Conservation (phyloP, 345 rosid genomes). For the Salix caprea region DNA sequence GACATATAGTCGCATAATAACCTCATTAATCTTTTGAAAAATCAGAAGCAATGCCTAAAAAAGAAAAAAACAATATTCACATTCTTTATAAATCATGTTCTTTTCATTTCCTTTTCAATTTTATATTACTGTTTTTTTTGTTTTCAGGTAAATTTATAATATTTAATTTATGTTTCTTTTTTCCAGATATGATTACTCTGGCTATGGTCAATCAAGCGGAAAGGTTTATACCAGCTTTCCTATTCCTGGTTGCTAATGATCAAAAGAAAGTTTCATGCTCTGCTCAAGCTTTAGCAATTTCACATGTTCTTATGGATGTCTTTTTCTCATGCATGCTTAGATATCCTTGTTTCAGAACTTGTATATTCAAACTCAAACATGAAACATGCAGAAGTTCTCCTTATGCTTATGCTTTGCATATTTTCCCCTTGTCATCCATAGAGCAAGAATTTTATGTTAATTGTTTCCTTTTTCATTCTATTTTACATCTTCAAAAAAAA, state of each 20-base stretch:
- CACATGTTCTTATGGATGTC: neutral
- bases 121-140: neutral
- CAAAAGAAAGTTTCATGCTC: neutral
- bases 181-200: slow-evolving; percentile 89
- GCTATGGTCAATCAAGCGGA: slow-evolving; percentile 93
- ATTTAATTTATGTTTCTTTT: slow-evolving; percentile 15
- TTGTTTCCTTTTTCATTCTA: neutral
- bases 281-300: neutral
- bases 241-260: slow-evolving; percentile 15
- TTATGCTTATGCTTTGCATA: neutral
- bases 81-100: neutral
- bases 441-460: neutral
- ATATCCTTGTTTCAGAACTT: slow-evolving; percentile 1
- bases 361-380: neutral
- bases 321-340: neutral
- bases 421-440: neutral
- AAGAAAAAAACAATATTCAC: neutral
- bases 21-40: neutral
- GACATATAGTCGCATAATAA: neutral
- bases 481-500: slow-evolving; percentile 1
- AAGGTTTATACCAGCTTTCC: slow-evolving; percentile 45
- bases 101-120: neutral
- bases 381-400: neutral
- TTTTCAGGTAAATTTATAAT: slow-evolving; percentile 8
- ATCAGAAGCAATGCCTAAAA: neutral